Evolutionary conservation across 371 early-diverging fungal species (phyloP).

Genomic region (Mortierella sp.): DNA sequence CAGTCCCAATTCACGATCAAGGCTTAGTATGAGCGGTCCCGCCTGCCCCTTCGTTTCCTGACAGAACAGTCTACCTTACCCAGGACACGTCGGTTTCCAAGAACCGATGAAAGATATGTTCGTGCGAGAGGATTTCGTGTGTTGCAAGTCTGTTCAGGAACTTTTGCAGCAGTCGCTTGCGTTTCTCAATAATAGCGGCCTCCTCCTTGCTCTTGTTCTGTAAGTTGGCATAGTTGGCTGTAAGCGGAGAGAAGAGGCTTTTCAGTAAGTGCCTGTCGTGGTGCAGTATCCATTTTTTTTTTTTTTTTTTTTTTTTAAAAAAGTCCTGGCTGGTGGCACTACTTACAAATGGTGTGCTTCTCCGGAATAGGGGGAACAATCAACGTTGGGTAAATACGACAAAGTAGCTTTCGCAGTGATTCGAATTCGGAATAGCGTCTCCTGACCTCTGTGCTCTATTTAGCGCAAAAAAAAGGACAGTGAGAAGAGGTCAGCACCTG

Average conservation of each 20-base stretch:
- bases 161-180: slow-evolving; percentile 89
- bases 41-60: too few species aligned
- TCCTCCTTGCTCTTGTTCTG: slow-evolving; percentile 91
- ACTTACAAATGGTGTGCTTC: slow-evolving; percentile 86
- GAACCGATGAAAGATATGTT: slow-evolving; percentile 91
- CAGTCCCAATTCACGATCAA: too few species aligned
- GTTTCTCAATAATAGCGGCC: slow-evolving; percentile 80
- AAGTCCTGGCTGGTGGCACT: too few species aligned
- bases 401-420: slow-evolving; percentile 78
- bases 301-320: slow-evolving; percentile 10
- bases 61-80: slow-evolving; percentile 50
- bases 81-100: slow-evolving; percentile 73
- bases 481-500: background rate
- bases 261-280: slow-evolving; percentile 28
- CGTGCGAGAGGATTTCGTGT: slow-evolving; percentile 86
- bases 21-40: too few species aligned
- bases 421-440: slow-evolving; percentile 97
- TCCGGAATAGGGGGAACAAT: slow-evolving; percentile 96
- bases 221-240: slow-evolving; percentile 86
- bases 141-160: slow-evolving; percentile 85
- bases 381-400: slow-evolving; percentile 80
- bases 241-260: slow-evolving; percentile 2
- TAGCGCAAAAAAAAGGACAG: background rate
- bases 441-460: slow-evolving; percentile 67
- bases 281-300: background rate